A percentile compares a stretch with the other conserved stretches of the same genome.
Conservation (phyloP, 495 filamentous ascomycete species). For the Podospora pseudocomata region DNA sequence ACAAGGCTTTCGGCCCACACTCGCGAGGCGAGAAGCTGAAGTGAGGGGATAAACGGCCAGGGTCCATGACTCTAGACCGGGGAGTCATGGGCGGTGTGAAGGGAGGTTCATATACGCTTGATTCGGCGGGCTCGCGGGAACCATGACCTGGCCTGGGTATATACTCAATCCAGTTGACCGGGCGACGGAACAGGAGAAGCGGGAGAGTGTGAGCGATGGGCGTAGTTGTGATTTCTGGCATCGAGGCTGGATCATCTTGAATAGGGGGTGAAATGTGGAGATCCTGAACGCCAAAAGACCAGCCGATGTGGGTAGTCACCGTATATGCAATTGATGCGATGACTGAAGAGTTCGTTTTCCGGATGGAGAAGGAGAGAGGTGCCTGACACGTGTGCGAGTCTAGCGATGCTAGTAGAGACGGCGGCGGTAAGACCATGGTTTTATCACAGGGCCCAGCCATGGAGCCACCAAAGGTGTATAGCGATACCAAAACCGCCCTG, state of each 20-base stretch:
- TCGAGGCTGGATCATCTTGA: slow-evolving; percentile 23
- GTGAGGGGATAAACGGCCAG: neutral
- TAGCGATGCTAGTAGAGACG: slow-evolving; percentile 72
- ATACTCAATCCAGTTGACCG: neutral
- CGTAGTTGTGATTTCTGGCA: slow-evolving; percentile 47
- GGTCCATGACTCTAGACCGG: neutral
- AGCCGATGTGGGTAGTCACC: slow-evolving; percentile 64
- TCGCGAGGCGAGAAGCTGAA: slow-evolving; percentile 16
- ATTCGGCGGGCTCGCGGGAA: neutral
- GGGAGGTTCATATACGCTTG: neutral
- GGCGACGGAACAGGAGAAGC: neutral
- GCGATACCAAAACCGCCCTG: slow-evolving; percentile 62
- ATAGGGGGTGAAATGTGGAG: slow-evolving; percentile 52
- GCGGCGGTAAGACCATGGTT: slow-evolving; percentile 20
- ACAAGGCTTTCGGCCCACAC: slow-evolving; percentile 65
- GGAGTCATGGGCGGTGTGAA: slow-evolving; percentile 28
- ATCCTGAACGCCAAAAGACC: slow-evolving; percentile 90
- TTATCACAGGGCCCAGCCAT: slow-evolving; percentile 5
- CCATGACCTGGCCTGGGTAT: neutral
- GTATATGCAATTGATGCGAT: slow-evolving; percentile 84
- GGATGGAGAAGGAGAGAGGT: slow-evolving; percentile 75
- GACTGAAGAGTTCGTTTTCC: slow-evolving; percentile 55
- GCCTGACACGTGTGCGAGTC: slow-evolving; percentile 76
- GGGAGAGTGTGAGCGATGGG: slow-evolving; percentile 43
- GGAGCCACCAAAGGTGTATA: slow-evolving; percentile 61